Evolutionary conservation across 495 filamentous ascomycete species (phyloP), one percentile per base, ranked within the genome.

Genomic region (Podospora didyma): DNA sequence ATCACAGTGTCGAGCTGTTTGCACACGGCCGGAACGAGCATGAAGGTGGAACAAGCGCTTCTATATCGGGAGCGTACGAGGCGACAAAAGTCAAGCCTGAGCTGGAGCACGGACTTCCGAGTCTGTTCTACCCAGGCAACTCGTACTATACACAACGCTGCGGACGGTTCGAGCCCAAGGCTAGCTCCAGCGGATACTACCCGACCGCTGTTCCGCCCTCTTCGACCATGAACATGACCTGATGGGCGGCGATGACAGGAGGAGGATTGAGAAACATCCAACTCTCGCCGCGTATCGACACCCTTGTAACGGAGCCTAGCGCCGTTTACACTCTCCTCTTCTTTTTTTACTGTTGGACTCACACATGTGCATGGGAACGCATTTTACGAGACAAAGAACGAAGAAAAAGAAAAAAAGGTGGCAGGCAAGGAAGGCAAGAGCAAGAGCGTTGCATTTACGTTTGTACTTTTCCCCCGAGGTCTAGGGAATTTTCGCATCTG

Each of bases 51-150:
- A 62, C 61, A 56, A 47, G 42, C 46, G 47, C 62, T 35, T 60
- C 67, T 16, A 55, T 65, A 23, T 54, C 51, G 24, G 58, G 68
- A 12, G 63, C 49, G 1, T 65, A 59, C 31, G 67, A 69, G 23
- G 62, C 65, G 10, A 56, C 60, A 12, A 77, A 74, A 51, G 74
- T 78, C 16, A 78, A 79, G 60, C 65, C 72, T 37, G 75, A 79
- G 54, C 59, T 69, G 49, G 75, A 78, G 23, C 51, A 37, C 22
- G 61, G 64, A 2, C 68, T 78, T 22, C 76, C 76, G 23, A 77
- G 75, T 46, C 56, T 78, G 37, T 63, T 73, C 26, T 77, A 75
- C 54, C 62, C 67, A 1, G 68, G 64, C 1, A 53, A 56, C 47
- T 54, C 63, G 17, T 78, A 69, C 61, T 74, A 71, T 49, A 48